Evolutionary conservation across 352 stramenopile species (phyloP), one percentile per base, ranked within the genome.

Genomic region (Pythium guiyangense): DNA sequence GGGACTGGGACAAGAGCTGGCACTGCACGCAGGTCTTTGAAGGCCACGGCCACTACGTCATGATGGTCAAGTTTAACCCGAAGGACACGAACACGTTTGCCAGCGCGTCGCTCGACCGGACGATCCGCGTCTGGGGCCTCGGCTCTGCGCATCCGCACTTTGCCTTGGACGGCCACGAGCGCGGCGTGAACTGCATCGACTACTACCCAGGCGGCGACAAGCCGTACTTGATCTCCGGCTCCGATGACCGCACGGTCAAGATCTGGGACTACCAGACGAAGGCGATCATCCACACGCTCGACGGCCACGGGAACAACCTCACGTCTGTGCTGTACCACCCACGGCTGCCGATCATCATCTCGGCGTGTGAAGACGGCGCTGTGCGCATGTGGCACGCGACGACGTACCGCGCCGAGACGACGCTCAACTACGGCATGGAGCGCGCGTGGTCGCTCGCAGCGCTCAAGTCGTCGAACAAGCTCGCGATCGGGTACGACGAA

Each of bases 201-300:
- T 99, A 99, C 77, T 99, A 99, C 77, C 96, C 95, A 0, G 97
- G 94, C 14, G 96, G 96, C 39, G 97, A 99, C 72, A 99, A 99
- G 67, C 97, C 97, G 8, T 99, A 99, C 74, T 81, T 99, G 63
- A 74, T 99, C 12, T 98, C 90, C 18, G 96, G 96, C 20, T 90
- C 96, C 5, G 96, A 99, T 67, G 86, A 99, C 79, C 90, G 93
- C 43, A 99, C 94, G 11, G 91, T 99, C 35, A 98, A 99, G 66
- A 98, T 99, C 62, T 99, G 97, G 97, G 97, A 99, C 77, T 99
- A 99, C 82, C 86, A 99, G 86, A 99, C 97, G 11, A 99, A 99
- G 73, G 96, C 90, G n/a, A 98, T 98, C 62, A 93, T 99, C 20
- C 97, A 99, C 74, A 98, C 94, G 35, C 84, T 99, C 20, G 96